Conservation (phyloP, 495 filamentous ascomycete genomes). For the Penicillium arizonense region DNA sequence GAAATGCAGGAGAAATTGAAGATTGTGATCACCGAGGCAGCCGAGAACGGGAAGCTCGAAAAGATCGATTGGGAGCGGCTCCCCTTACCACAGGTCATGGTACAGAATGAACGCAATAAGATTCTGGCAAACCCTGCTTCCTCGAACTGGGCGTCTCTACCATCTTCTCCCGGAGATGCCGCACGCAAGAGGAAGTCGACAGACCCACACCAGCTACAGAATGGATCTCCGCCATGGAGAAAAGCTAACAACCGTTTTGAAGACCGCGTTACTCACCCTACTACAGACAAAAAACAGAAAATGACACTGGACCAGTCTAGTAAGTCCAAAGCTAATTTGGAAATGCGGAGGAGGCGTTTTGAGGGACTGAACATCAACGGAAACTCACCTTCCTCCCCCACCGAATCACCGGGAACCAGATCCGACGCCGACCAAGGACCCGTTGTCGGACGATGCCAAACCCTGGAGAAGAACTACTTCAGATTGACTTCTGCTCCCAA, state of each 20-base stretch:
- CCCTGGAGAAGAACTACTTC: conserved; percentile 92
- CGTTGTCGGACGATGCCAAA: conserved; percentile 78
- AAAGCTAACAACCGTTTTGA: conserved; percentile 69
- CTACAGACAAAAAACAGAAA: conserved; percentile 60
- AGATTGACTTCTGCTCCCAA: conserved; percentile 88
- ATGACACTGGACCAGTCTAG: conserved; percentile 55
- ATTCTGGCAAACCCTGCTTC: conserved; percentile 37
- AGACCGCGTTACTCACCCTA: conserved; percentile 68
- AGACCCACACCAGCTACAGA: conserved; percentile 52
- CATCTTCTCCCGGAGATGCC: conserved; percentile 29
- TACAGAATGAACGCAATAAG: conserved; percentile 67
- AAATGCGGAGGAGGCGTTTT: conserved; percentile 86
- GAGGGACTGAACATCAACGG: conserved; percentile 59
- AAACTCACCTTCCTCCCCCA: conserved; percentile 49
- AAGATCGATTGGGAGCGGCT: conserved; percentile 77
- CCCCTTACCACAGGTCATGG: conserved; percentile 84
- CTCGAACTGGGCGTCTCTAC: conserved; percentile 36
- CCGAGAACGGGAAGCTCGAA: conserved; percentile 64
- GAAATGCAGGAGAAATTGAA: conserved; percentile 87
- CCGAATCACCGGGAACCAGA: conserved; percentile 55
- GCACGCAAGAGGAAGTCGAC: conserved; percentile 79
- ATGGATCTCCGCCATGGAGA: conserved; percentile 67
- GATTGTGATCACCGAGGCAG: conserved; percentile 76
- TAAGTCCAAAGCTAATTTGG: conserved; percentile 87
- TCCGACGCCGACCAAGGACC: conserved; percentile 65